Base-by-base conservation (phyloP, 805 yeast genomes). In the Tetrapisispora taiwanensis region DNA sequence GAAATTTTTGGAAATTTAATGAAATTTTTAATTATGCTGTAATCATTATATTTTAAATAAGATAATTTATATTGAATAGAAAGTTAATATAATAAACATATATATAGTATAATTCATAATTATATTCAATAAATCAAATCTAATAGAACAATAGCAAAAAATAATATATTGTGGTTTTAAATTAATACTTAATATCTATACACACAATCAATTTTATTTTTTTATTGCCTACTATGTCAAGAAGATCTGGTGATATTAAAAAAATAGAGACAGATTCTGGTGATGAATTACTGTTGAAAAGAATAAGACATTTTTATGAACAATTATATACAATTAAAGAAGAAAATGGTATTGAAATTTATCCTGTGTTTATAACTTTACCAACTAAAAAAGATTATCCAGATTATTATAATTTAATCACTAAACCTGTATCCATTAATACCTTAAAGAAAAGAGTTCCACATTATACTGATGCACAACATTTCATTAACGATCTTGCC, bases 381-480 rank as follows among this genome's bases (percentile, higher is more conserved):
- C 97, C 97, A 1, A 76, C 74, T 48, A 72, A 76, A 56, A 79
- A 76, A 49, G 80, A 76, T 34, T 69, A 72, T 49, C 75, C 82
- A 4, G 95, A 84, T 54, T 90, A 90, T 67, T 89, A 84, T 67
- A 76, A 79, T 52, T 71, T 81, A 44, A 84, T 90, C 57, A 73
- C 72, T 54, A 74, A 75, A 41, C 97, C 97, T n/a, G 76, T 84
- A 56, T 84, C 95, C 7, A 74, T 89, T 50, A 79, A 80, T 52
- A 78, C 82, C 49, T 75, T 89, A 46, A 79, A 75, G 46, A 74
- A 79, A 51, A 71, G 75, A 47, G 63, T 84, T 30, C 76, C 76
- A 47, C 64, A 62, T 41, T 89, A 88, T 65, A 60, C 66, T 5
- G 69, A 69, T 38, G 76, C 85, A 0, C 83, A 79, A 52, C 80